Base-by-base conservation (phyloP, 1,284 basidiomycete species). In the Trametes pubescens region DNA sequence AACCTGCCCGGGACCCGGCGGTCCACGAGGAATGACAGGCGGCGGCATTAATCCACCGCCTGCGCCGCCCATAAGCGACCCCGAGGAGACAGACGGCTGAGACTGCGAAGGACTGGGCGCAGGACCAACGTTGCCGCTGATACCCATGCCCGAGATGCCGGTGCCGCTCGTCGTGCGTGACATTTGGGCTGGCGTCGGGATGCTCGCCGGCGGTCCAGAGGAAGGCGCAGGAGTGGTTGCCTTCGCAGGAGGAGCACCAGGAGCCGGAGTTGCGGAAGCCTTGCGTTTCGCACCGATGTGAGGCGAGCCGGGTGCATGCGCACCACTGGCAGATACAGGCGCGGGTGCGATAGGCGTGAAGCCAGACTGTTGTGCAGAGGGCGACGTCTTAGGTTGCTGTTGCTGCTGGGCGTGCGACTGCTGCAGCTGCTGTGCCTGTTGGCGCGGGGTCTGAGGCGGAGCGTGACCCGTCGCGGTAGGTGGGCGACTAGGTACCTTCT, bases 291-390 rank as follows among this genome's bases (percentile, higher is more conserved):
- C 60, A 13, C 70, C 71, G 14, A 68, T 49, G 22, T 64, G 63
- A 2, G 76, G 76, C 14, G 70, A 72, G 10, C 70, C 69, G 0
- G 68, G 72, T 16, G 59, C 59, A 29, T 67, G 67, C 55, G 67
- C 61, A 18, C 43, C 43, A 5, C 29, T 8, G 29, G 58, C 46
- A 18, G 57, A 51, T 9, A 66, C 59, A 8, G 74, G 74, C 0
- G 74, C 72, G 5, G 72, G 72, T 21, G 74, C 73, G 65, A 73
- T 74, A 7, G 72, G 70, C 51, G 72, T 54, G 54, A 71, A 74
- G 1, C 71, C 66, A 8, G 68, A 59, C 57, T 64, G 68, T 37
- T 67, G 65, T 9, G 71, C 73, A 21, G 73, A 71, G 47, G 67
- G 68, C 34, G 56, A 57, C 44, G 35, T 49, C 56, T 38, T 57